These are phyloP conservation scores for Elsinoe australis DNA, from an alignment of 2,329 filamentous ascomycete genomes.

Conservation along the genomic window DNA sequence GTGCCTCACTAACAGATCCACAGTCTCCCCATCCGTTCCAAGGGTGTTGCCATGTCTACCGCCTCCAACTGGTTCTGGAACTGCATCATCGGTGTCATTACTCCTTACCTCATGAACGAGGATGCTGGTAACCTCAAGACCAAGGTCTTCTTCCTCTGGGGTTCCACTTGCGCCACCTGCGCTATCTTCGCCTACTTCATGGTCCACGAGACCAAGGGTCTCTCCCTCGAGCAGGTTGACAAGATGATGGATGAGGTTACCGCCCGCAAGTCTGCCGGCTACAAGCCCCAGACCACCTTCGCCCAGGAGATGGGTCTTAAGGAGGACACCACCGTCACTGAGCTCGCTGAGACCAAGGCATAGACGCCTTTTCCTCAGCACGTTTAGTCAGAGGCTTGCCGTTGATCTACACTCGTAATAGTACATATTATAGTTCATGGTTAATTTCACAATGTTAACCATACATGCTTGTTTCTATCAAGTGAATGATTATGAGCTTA, in stretches of 20 bases:
- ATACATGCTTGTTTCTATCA: background rate
- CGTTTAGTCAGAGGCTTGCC: background rate
- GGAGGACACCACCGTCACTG: conserved; percentile 18
- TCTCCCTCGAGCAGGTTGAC: conserved; percentile 35
- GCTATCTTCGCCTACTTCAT: conserved; percentile 33
- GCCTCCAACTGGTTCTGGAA: conserved; percentile 92
- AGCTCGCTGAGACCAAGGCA: conserved; percentile 18
- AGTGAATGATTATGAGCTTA: too few relatives aligned
- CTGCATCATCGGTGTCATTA: conserved; percentile 61
- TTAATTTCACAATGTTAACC: background rate
- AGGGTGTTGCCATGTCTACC: conserved; percentile 69
- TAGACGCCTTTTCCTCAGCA: background rate
- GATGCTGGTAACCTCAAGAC: conserved; percentile 47
- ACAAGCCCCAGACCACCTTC: conserved; percentile 29
- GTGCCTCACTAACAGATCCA: too few relatives aligned
- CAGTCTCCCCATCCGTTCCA: conserved; percentile 54
- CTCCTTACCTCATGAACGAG: conserved; percentile 60
- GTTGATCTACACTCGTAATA: conserved; percentile 1
- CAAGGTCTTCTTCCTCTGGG: conserved; percentile 44
- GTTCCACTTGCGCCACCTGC: conserved; percentile 29
- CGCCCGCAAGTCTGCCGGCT: conserved; percentile 33
- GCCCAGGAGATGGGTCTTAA: conserved; percentile 23
- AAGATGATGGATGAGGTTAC: conserved; percentile 41
- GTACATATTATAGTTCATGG: background rate
- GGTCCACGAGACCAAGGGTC: conserved; percentile 35